Conservation (phyloP, 106 monocot genomes). For the Platanthera guangdongensis region DNA sequence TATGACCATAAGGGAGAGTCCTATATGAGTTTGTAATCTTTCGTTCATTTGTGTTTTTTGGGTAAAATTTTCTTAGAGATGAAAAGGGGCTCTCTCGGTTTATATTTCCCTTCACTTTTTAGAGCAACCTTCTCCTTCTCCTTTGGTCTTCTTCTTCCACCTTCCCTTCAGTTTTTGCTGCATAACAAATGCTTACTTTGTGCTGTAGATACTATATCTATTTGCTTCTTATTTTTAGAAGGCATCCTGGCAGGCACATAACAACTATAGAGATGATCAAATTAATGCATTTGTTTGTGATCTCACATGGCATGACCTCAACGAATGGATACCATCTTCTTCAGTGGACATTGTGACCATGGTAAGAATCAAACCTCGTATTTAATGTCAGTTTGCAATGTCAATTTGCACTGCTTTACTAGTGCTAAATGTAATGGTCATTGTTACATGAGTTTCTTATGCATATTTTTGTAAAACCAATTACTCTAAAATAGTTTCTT, state of each 20-base stretch:
- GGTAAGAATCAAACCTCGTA: constrained; percentile 37
- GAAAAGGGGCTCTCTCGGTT: no score
- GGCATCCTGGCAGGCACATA: constrained; percentile 51
- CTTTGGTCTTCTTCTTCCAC: no score
- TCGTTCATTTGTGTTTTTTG: no score
- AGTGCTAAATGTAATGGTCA: neutral
- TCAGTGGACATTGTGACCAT: constrained; percentile 89
- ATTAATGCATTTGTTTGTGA: constrained; percentile 95
- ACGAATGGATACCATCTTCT: constrained; percentile 49
- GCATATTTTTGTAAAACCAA: neutral
- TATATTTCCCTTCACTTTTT: no score
- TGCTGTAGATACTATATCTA: neutral
- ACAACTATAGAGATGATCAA: constrained; percentile 47
- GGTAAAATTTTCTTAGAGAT: no score
- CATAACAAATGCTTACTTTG: neutral
- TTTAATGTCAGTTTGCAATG: neutral
- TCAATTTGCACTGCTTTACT: neutral
- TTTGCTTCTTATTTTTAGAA: neutral
- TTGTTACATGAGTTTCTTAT: neutral
- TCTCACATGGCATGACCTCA: constrained; percentile 52
- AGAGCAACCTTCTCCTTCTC: no score
- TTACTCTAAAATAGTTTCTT: constrained; percentile 3
- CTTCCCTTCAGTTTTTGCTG: neutral
- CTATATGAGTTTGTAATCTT: no score
- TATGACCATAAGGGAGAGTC: no score